phyloP scores from a whole-genome alignment of 176 grass and related monocot species.

The Alloteropsis semialata region DNA sequence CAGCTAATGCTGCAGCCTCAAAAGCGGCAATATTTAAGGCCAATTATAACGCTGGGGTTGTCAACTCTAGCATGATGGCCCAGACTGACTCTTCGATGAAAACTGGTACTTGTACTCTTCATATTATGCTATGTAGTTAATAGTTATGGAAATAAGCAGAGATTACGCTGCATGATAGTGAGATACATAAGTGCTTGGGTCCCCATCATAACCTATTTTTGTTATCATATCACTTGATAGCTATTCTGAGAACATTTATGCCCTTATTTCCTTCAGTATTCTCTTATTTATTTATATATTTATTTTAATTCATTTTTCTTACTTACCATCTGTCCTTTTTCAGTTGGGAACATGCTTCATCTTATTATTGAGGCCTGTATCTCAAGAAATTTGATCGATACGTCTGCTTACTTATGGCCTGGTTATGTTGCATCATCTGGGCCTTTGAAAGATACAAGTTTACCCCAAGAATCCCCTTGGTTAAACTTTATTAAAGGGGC shows the following conservation, averaged over 20 bases:
- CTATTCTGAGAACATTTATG: background rate
- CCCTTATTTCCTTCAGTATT: background rate
- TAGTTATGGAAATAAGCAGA: background rate
- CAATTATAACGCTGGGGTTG: slow-evolving; percentile 40
- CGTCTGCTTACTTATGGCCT: slow-evolving; percentile 89
- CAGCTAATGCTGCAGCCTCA: slow-evolving; percentile 81
- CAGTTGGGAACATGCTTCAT: slow-evolving; percentile 94
- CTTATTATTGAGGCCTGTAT: slow-evolving; percentile 98
- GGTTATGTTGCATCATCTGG: slow-evolving; percentile 66
- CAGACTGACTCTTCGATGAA: slow-evolving; percentile 49
- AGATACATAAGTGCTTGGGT: background rate
- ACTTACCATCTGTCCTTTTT: slow-evolving; percentile 29
- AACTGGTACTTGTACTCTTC: slow-evolving; percentile 47
- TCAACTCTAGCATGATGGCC: slow-evolving; percentile 45
- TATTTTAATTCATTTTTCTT: background rate
- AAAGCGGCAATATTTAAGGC: slow-evolving; percentile 77
- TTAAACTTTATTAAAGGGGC: slow-evolving; percentile 85
- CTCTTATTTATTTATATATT: background rate
- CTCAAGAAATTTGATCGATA: slow-evolving; percentile 90
- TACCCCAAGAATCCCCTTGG: slow-evolving; percentile 86
- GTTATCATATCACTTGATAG: slow-evolving; percentile 1
- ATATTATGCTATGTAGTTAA: slow-evolving; percentile 12
- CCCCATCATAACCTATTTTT: background rate
- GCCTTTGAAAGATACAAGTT: slow-evolving; percentile 57
- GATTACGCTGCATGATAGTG: background rate